phyloP scores from a whole-genome alignment of 495 filamentous ascomycete genomes.

The Penicillium chermesinum region DNA sequence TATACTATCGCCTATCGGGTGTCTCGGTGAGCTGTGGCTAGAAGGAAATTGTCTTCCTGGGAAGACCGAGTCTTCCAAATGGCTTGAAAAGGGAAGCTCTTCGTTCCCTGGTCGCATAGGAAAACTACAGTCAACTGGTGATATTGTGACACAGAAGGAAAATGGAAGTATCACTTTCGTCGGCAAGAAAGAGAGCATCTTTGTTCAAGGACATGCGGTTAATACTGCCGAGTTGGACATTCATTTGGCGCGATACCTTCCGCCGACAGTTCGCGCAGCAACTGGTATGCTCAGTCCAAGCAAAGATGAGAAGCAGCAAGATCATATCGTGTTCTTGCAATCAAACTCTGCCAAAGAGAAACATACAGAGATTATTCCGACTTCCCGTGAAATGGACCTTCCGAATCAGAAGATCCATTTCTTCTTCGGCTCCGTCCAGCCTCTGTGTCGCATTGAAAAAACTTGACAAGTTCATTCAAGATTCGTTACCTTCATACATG shows the following conservation, averaged over 20 bases:
- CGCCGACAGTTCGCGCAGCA: slow-evolving; percentile 20
- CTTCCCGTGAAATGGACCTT: slow-evolving; percentile 13
- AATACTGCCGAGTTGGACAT: slow-evolving; percentile 29
- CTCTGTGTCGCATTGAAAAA: slow-evolving; percentile 26
- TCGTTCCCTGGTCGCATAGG: slow-evolving; percentile 20
- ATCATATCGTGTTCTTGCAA: slow-evolving; percentile 28
- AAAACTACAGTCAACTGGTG: slow-evolving; percentile 26
- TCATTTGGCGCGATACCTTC: slow-evolving; percentile 26
- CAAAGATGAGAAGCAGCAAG: slow-evolving; percentile 3
- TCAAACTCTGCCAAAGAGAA: slow-evolving; percentile 15
- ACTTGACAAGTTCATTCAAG: slow-evolving; percentile 32
- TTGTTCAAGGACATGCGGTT: slow-evolving; percentile 31
- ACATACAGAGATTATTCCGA: slow-evolving; percentile 16
- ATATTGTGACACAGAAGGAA: slow-evolving; percentile 27
- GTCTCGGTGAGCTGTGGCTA: slow-evolving; percentile 31
- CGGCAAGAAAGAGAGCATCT: slow-evolving; percentile 28
- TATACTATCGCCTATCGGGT: slow-evolving; percentile 29
- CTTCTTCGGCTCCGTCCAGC: slow-evolving; percentile 7
- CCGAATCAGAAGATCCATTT: slow-evolving; percentile 3
- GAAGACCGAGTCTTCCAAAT: slow-evolving; percentile 25
- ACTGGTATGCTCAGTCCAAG: slow-evolving; percentile 18
- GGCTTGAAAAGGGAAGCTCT: slow-evolving; percentile 32
- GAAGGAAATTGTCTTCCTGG: slow-evolving; percentile 24
- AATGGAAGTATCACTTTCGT: slow-evolving; percentile 28
- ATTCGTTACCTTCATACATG: slow-evolving; percentile 40